Evolutionary conservation across 768 basidiomycete species (phyloP).

Genomic region (Amanita inopinata): DNA sequence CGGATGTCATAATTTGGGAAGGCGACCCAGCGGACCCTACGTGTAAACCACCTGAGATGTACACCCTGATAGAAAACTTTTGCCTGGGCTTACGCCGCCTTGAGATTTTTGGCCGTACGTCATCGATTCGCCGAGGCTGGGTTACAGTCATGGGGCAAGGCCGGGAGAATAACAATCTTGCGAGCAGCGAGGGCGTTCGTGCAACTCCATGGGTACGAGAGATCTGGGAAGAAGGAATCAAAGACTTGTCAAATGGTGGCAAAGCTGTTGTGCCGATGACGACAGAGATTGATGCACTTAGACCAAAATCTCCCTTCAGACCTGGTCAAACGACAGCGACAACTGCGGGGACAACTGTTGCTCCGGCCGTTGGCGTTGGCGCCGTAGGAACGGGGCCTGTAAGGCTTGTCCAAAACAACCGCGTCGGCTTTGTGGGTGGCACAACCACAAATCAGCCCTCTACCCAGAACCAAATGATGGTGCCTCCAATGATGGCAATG

Average conservation of each 20-base stretch:
- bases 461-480: conserved; percentile 21
- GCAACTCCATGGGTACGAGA: conserved; percentile 51
- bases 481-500: conserved; percentile 34
- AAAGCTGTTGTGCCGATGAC: conserved; percentile 64
- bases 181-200: conserved; percentile 26
- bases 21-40: conserved; percentile 79
- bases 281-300: conserved; percentile 71
- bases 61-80: conserved; percentile 94
- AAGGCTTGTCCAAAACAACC: conserved; percentile 10
- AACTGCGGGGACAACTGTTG: conserved; percentile 3
- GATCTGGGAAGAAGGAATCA: conserved; percentile 55
- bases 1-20: conserved; percentile 96
- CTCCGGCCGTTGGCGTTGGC: conserved; percentile 8
- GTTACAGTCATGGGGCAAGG: conserved; percentile 70
- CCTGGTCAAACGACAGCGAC: conserved; percentile 15
- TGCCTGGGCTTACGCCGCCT: conserved; percentile 89
- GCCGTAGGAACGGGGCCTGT: conserved; percentile 12
- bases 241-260: conserved; percentile 41
- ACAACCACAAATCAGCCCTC: conserved; percentile 8
- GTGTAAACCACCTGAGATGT: conserved; percentile 90
- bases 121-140: conserved; percentile 81
- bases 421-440: conserved; percentile 9
- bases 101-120: conserved; percentile 75
- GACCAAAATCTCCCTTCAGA: conserved; percentile 78
- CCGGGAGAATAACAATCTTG: conserved; percentile 37